These are phyloP conservation scores for Graphiopsis chlorocephala DNA, from an alignment of 2,329 filamentous ascomycete species.

Conservation along the genomic window DNA sequence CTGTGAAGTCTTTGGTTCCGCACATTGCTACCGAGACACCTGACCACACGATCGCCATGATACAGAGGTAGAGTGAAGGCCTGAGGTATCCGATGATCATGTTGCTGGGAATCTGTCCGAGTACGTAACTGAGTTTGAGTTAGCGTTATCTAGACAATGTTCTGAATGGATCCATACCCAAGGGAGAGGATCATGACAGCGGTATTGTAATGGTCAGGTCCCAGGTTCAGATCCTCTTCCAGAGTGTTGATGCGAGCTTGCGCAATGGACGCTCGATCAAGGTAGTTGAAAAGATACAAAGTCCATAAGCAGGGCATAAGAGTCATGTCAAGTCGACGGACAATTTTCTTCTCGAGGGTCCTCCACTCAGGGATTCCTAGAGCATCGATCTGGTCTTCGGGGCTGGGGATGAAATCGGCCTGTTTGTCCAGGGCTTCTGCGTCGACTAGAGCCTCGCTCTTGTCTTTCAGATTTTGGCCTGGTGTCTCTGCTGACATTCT, in stretches of 20 bases:
- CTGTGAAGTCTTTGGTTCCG: conserved; percentile 25
- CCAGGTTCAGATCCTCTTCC: conserved; percentile 53
- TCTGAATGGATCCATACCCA: not conserved
- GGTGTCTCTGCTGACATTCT: conserved; percentile 10
- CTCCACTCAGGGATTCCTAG: conserved; percentile 8
- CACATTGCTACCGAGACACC: conserved; percentile 26
- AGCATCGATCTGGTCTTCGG: conserved; percentile 28
- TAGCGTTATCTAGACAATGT: not conserved
- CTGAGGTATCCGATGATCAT: conserved; percentile 47
- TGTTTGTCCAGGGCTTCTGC: conserved; percentile 7
- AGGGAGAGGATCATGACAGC: conserved; percentile 46
- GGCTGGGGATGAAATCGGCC: conserved; percentile 26
- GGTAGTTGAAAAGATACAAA: conserved; percentile 31
- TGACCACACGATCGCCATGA: conserved; percentile 32
- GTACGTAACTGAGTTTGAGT: conserved; percentile 35
- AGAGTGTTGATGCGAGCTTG: conserved; percentile 38
- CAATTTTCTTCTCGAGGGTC: conserved; percentile 25
- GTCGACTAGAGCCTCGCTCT: conserved; percentile 7
- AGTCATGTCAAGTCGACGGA: conserved; percentile 16
- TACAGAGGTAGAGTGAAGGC: conserved; percentile 44
- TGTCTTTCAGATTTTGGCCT: not conserved
- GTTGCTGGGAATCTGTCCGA: conserved; percentile 43
- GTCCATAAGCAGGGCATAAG: conserved; percentile 23
- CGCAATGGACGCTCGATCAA: conserved; percentile 22
- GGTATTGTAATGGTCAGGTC: conserved; percentile 53